phyloP scores from a whole-genome alignment of 2,329 filamentous ascomycete genomes.

The Claviceps lovelessii region DNA sequence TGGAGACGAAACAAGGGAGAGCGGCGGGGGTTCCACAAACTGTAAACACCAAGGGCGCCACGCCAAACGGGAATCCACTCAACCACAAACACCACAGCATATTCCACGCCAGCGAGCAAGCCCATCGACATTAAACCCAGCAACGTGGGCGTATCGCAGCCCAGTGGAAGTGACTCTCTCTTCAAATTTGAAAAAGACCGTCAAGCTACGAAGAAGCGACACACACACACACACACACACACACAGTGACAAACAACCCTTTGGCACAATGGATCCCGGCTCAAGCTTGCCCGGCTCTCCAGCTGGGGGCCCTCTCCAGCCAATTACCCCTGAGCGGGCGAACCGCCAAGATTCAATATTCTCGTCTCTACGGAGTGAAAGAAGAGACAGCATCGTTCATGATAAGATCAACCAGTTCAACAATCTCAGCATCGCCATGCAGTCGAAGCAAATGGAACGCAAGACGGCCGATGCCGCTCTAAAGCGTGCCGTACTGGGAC shows the following conservation, averaged over 20 bases:
- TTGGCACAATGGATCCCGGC: conserved; percentile 27
- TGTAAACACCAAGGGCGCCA: conserved; percentile 9
- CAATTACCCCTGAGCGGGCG: conserved; percentile 48
- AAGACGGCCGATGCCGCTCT: conserved; percentile 52
- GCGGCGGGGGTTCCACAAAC: not conserved
- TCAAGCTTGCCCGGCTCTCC: conserved; percentile 40
- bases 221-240: not conserved
- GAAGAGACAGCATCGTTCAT: conserved; percentile 46
- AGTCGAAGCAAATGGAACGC: conserved; percentile 47
- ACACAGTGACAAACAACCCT: not conserved
- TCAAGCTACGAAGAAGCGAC: not conserved
- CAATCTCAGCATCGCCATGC: conserved; percentile 45
- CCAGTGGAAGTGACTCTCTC: not conserved
- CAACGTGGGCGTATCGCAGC: conserved; percentile 1
- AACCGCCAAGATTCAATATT: conserved; percentile 31
- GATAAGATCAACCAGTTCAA: conserved; percentile 63
- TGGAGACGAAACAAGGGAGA: not conserved
- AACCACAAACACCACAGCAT: not conserved
- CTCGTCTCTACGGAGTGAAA: conserved; percentile 22
- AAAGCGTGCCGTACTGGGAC: conserved; percentile 50
- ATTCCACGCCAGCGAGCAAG: not conserved
- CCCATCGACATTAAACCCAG: not conserved
- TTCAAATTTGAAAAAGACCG: not conserved
- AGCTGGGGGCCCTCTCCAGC: conserved; percentile 40
- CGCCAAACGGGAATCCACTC: not conserved